Evolutionary conservation across 352 stramenopile genomes (phyloP), one percentile per base, ranked within the genome.

Genomic region (Phytophthora idaei): DNA sequence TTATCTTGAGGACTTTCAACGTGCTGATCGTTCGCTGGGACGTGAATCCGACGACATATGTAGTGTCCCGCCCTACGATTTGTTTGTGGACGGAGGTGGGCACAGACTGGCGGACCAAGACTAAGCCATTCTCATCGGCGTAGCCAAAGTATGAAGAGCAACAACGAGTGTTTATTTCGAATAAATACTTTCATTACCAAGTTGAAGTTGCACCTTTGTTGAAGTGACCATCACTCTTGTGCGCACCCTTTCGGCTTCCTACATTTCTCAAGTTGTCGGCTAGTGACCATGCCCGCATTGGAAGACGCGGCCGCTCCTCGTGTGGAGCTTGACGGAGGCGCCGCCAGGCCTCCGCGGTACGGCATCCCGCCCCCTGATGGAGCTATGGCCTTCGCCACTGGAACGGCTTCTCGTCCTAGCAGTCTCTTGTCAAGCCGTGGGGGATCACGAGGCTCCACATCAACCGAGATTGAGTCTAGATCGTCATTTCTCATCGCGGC

Each of bases 401-500:
- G 56, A 27, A 3, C 45, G 37, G 17, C 57, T 42, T 47, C 48
- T 34, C 31, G 45, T 36, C 57, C 25, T 2, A 52, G 27, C 4
- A 50, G 27, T 52, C 45, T 61, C 12, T 32, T 41, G 34, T 54
- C 54, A 9, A 64, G 58, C 45, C 61, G 73, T 15, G 51, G 53
- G 4, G 65, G 56, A 15, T 73, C 67, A 56, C 64, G 74, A 46
- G 51, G 67, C 9, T 72, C 71, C 14, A 49, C 36, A n/a, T 57
- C 59, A 15, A 47, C 48, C 17, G 54, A 69, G 21, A 47, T 59
- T 8, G 41, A 69, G 12, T 34, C 51, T 28, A 69, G 50, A 61
- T 71, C 69, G 4, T 89, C 83, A 2, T 89, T 89, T 54, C 59
- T 91, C 34, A 90, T 91, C 49, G 71, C 66, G 44, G 79, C 78